These are phyloP conservation scores for Paramecium sexaurelia DNA, from an alignment of 73 alveolate species.

Conservation along the genomic window DNA sequence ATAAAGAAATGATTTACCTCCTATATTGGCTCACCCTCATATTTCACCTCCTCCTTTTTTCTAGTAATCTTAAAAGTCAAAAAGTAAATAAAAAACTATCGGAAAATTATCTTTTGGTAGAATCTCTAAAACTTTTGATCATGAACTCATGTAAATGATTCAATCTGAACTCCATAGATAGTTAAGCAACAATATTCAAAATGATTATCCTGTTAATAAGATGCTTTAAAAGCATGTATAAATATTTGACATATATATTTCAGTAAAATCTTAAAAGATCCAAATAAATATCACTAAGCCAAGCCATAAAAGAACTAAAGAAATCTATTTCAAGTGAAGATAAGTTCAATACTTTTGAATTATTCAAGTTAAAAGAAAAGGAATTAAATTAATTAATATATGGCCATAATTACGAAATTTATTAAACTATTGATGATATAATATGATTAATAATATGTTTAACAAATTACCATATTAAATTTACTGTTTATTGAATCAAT, in stretches of 20 bases:
- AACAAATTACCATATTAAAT: background rate
- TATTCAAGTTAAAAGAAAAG: background rate
- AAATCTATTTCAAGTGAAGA: background rate
- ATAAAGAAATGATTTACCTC: background rate
- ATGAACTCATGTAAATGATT: background rate
- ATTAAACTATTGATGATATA: background rate
- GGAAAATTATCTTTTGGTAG: slow-evolving; percentile 20
- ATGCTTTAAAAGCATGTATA: background rate
- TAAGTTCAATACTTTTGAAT: background rate
- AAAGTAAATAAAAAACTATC: background rate
- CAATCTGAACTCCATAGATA: background rate
- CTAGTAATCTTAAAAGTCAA: background rate
- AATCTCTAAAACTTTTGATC: background rate
- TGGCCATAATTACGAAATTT: slow-evolving; percentile 2
- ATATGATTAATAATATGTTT: background rate
- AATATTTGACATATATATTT: background rate
- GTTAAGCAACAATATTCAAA: background rate
- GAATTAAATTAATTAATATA: slow-evolving; percentile 32
- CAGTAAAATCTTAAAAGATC: background rate
- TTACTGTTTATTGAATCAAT: background rate
- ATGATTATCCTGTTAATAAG: background rate
- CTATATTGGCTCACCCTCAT: background rate
- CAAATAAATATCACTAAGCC: background rate
- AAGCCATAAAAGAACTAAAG: background rate
- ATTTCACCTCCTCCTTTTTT: background rate